phyloP scores from a whole-genome alignment of 768 basidiomycete genomes.

The Psilocybe sp. region DNA sequence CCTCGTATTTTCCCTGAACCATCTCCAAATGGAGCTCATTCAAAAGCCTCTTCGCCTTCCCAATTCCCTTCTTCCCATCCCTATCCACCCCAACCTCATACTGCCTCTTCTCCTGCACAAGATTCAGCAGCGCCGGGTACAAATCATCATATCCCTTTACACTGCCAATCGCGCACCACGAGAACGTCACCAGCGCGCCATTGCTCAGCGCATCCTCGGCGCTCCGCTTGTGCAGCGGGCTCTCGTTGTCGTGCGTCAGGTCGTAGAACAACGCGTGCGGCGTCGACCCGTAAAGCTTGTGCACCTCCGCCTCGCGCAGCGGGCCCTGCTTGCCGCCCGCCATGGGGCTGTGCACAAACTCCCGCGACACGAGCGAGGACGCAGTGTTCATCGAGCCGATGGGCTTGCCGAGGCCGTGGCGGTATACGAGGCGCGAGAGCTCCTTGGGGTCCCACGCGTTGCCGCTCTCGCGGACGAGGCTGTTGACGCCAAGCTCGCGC shows the following conservation, averaged over 20 bases:
- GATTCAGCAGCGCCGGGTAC: slow-evolving; percentile 89
- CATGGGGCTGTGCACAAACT: slow-evolving; percentile 78
- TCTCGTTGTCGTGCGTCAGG: slow-evolving; percentile 96
- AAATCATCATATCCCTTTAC: slow-evolving; percentile 98
- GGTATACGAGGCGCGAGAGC: slow-evolving; percentile 81
- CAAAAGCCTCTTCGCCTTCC: slow-evolving; percentile 63
- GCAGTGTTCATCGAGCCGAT: slow-evolving; percentile 95
- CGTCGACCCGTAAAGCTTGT: slow-evolving; percentile 76
- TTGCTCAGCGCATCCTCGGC: slow-evolving; percentile 96
- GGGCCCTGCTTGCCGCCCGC: slow-evolving; percentile 61
- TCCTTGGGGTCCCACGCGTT: slow-evolving; percentile 91
- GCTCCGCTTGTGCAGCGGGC: slow-evolving; percentile 83
- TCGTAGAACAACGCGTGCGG: slow-evolving; percentile 97
- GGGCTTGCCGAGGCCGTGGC: slow-evolving; percentile 90
- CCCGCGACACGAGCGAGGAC: slow-evolving; percentile 65
- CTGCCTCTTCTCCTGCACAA: slow-evolving; percentile 78
- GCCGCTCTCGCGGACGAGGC: slow-evolving; percentile 90
- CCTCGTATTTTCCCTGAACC: slow-evolving; percentile 80
- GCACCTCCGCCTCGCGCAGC: slow-evolving; percentile 67
- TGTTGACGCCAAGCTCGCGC: slow-evolving; percentile 88
- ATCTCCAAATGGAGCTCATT: slow-evolving; percentile 92
- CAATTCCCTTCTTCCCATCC: slow-evolving; percentile 50
- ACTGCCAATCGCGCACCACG: slow-evolving; percentile 83
- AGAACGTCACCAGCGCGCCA: slow-evolving; percentile 90
- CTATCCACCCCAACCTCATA: slow-evolving; percentile 70